Base-by-base conservation (phyloP, 1,284 basidiomycete genomes). In the Pyrrhoderma noxium region DNA sequence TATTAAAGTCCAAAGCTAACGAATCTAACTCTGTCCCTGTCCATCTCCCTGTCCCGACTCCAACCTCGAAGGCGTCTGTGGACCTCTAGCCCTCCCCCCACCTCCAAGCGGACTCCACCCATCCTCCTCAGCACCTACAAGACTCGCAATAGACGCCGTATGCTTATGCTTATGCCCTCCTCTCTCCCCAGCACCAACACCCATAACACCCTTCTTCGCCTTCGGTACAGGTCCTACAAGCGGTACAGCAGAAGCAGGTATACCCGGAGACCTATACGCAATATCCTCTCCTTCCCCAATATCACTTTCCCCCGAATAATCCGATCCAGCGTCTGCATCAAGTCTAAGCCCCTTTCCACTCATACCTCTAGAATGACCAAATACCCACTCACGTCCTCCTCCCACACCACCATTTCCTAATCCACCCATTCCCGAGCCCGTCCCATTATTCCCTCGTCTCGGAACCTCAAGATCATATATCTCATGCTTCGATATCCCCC, bases 131-230 rank as follows among this genome's bases (percentile, higher is more conserved):
- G 79, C 75, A 36, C 85, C 68, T 58, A 88, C 84, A 56, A 89
- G 66, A 61, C 84, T 86, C 21, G 82, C 87, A 55, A 89, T 89
- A 57, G 83, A 87, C 19, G 87, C 87, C 0, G 87, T 89, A 64
- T 88, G 85, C 49, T 76, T 65, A 63, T 88, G 85, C 37, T 68
- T 73, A 62, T 74, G 71, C 58, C 66, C 70, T 56, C 64, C 59
- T 45, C 62, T 36, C 55, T 60, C 9, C 59, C 61, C 27, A 11
- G 27, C 27, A n/a, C n/a, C n/a, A n/a, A n/a, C n/a, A n/a, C n/a
- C n/a, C n/a, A n/a, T n/a, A n/a, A n/a, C n/a, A n/a, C 27, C 18
- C 50, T 42, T 56, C 35, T 56, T 56, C 55, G 60, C 53, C 43
- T 43, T 49, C 49, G 44, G 52, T 40, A 39, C 31, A 19, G 52